Conservation (phyloP, 306 rosid species). For the Echinosophora koreensis region DNA sequence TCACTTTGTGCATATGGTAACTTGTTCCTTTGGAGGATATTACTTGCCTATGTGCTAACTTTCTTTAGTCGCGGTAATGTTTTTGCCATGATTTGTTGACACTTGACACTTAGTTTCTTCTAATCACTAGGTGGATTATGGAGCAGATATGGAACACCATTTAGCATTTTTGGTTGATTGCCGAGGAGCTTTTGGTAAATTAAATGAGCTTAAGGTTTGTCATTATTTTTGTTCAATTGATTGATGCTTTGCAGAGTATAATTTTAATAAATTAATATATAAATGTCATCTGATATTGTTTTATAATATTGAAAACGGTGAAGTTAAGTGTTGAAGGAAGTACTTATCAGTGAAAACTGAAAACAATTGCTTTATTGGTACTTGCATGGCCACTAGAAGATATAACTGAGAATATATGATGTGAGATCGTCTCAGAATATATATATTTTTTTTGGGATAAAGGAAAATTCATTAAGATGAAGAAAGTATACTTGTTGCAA, state of each 20-base stretch:
- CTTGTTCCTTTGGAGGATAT: constrained; percentile 26
- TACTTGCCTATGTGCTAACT: constrained; percentile 2
- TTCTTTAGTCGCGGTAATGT: constrained; percentile 41
- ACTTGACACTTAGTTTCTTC: constrained; percentile 23
- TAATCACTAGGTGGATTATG: constrained; percentile 77
- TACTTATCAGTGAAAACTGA: constrained; percentile 12
- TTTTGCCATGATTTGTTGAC: constrained; percentile 37
- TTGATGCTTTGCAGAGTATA: background rate
- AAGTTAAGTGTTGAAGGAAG: constrained; percentile 22
- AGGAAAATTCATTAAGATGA: no score
- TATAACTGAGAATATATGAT: constrained; percentile 7
- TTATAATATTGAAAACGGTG: constrained; percentile 15
- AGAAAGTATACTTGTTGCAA: no score
- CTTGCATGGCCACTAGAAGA: constrained; percentile 15
- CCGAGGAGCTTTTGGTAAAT: constrained; percentile 83
- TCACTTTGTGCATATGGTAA: constrained; percentile 80
- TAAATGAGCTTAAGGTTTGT: constrained; percentile 79
- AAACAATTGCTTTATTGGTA: background rate
- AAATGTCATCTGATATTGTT: constrained; percentile 9
- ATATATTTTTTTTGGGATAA: background rate
- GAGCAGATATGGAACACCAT: constrained; percentile 75
- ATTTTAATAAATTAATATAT: constrained; percentile 3
- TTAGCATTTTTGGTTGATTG: constrained; percentile 88
- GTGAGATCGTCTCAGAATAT: background rate
- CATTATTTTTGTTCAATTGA: constrained; percentile 27